Evolutionary conservation across 805 yeast species (phyloP).

Genomic region (Saccharomycopsis vini): DNA sequence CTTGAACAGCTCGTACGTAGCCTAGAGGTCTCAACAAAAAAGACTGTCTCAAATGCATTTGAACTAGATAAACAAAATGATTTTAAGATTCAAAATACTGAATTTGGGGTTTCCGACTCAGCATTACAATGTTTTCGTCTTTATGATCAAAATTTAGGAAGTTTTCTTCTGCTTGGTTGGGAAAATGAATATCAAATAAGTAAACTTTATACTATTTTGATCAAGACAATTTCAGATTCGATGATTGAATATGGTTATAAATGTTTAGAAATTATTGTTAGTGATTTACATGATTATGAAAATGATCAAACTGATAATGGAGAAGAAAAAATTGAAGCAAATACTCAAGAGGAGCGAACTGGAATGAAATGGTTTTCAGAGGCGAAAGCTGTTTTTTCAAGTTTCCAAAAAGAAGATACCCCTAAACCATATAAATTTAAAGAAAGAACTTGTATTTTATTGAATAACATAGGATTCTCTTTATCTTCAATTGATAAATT

Average conservation of each 20-base stretch:
- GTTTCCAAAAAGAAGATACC: slow-evolving; percentile 28
- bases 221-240: slow-evolving; percentile 57
- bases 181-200: slow-evolving; percentile 53
- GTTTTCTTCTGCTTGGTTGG: slow-evolving; percentile 63
- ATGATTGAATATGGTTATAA: slow-evolving; percentile 35
- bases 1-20: slow-evolving; percentile 32
- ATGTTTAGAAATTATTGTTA: slow-evolving; percentile 32
- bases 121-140: slow-evolving; percentile 60
- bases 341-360: slow-evolving; percentile 24
- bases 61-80: slow-evolving; percentile 50
- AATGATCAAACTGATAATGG: slow-evolving; percentile 15
- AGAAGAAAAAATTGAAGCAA: slow-evolving; percentile 21
- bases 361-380: slow-evolving; percentile 39
- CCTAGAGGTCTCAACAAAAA: slow-evolving; percentile 37
- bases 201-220: slow-evolving; percentile 46
- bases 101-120: slow-evolving; percentile 41
- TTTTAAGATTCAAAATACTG: slow-evolving; percentile 29
- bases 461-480: slow-evolving; percentile 56
- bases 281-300: slow-evolving; percentile 19
- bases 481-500: slow-evolving; percentile 38
- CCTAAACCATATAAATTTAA: slow-evolving; percentile 51
- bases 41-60: slow-evolving; percentile 47
- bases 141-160: slow-evolving; percentile 45
- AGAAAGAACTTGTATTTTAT: slow-evolving; percentile 60
- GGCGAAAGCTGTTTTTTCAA: slow-evolving; percentile 41